Conservation (phyloP, 306 rosid genomes). For the Glycine soja region DNA sequence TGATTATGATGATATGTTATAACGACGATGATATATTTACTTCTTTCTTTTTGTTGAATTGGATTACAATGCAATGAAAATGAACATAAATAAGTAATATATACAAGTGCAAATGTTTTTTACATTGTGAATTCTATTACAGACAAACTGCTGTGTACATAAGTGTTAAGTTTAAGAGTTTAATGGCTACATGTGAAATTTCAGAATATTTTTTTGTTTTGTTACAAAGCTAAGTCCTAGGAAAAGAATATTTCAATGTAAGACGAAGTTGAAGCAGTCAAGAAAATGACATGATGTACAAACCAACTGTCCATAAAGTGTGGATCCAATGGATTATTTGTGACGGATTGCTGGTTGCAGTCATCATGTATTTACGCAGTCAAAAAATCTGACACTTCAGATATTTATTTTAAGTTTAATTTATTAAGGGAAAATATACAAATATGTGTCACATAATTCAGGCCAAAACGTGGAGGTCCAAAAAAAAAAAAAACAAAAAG, state of each 20-base stretch:
- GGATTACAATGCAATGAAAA: background rate
- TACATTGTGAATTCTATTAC: background rate
- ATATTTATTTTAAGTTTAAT: no score
- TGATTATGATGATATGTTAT: background rate
- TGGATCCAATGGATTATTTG: background rate
- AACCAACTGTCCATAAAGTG: background rate
- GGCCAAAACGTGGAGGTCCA: no score
- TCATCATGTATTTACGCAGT: background rate
- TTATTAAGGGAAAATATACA: no score
- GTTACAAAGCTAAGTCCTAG: no score
- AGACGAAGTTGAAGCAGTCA: slow-evolving; percentile 18
- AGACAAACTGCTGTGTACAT: background rate
- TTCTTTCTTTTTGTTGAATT: background rate
- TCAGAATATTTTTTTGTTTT: background rate
- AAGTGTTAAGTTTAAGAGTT: no score
- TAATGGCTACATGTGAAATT: background rate
- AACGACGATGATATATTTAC: background rate
- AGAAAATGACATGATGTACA: background rate
- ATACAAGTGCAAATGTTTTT: background rate
- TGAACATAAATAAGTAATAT: background rate
- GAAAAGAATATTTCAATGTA: background rate
- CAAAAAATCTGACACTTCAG: no score
- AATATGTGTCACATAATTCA: no score
- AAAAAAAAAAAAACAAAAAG: no score
- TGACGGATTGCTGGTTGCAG: background rate